Conservation (phyloP, 176 grass and related monocot species). For the Rhynchospora tenuis region DNA sequence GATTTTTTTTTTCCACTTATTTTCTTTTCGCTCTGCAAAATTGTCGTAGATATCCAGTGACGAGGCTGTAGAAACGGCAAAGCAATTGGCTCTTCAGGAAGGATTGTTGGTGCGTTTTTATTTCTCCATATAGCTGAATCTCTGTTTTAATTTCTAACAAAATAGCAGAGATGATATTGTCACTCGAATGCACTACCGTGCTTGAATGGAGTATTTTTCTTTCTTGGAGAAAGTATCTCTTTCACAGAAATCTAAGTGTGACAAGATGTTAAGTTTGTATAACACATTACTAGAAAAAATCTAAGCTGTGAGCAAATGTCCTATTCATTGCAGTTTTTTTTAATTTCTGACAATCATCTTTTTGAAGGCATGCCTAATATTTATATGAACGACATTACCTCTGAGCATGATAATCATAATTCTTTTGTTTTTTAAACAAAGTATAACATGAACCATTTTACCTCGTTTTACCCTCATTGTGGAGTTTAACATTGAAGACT, state of each 20-base stretch:
- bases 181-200: neutral
- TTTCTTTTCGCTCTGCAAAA: slow-evolving; percentile 7
- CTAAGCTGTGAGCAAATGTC: neutral
- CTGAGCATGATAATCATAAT: neutral
- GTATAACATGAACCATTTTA: neutral
- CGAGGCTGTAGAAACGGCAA: slow-evolving; percentile 88
- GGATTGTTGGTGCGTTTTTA: slow-evolving; percentile 70
- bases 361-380: neutral
- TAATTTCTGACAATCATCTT: neutral
- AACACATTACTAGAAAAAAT: neutral
- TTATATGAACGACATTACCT: neutral
- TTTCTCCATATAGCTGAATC: neutral
- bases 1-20: slow-evolving; percentile 6
- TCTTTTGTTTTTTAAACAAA: neutral
- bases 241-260: neutral
- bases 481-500: neutral
- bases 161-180: neutral
- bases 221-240: neutral
- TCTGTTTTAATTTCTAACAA: neutral
- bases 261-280: neutral
- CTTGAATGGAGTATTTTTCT: neutral
- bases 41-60: slow-evolving; percentile 76
- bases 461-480: neutral
- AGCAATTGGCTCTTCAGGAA: slow-evolving; percentile 93
- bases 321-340: neutral